These are phyloP conservation scores for Debaryomyces robertsiae DNA, from an alignment of 1,139 yeast genomes.

Conservation along the genomic window DNA sequence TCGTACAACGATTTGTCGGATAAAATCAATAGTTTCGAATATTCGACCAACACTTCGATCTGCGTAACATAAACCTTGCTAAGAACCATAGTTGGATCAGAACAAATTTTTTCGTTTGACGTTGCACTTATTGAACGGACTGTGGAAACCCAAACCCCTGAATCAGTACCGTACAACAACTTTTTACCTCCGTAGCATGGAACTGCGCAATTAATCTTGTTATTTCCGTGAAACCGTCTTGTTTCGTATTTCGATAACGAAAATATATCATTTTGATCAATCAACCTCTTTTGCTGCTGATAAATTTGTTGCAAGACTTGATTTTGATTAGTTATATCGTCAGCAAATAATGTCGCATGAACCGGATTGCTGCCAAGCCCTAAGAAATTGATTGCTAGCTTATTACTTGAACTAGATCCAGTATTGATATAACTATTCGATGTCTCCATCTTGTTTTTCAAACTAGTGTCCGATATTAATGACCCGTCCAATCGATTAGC, in stretches of 20 bases:
- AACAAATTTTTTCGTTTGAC: slow-evolving; percentile 53
- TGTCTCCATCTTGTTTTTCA: slow-evolving; percentile 33
- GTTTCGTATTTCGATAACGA: slow-evolving; percentile 75
- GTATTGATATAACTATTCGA: slow-evolving; percentile 32
- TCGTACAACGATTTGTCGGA: slow-evolving; percentile 83
- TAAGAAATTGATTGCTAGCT: slow-evolving; percentile 51
- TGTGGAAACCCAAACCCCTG: slow-evolving; percentile 84
- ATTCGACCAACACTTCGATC: slow-evolving; percentile 89
- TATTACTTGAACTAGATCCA: slow-evolving; percentile 30
- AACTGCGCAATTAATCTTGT: slow-evolving; percentile 84
- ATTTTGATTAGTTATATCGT: slow-evolving; percentile 65
- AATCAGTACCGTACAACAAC: slow-evolving; percentile 85
- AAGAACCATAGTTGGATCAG: slow-evolving; percentile 78
- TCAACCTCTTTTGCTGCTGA: slow-evolving; percentile 73
- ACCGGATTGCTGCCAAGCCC: slow-evolving; percentile 50
- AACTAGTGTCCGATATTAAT: slow-evolving; percentile 39
- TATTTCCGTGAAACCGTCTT: slow-evolving; percentile 68
- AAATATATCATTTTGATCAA: slow-evolving; percentile 76
- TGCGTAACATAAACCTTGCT: slow-evolving; percentile 81
- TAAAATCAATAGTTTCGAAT: slow-evolving; percentile 77
- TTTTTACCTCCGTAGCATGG: slow-evolving; percentile 96
- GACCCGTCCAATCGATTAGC: slow-evolving; percentile 40
- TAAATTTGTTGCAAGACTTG: slow-evolving; percentile 80
- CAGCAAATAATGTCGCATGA: slow-evolving; percentile 49
- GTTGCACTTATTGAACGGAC: slow-evolving; percentile 49